phyloP scores from a whole-genome alignment of 345 rosid species.

The Brassica nigra region DNA sequence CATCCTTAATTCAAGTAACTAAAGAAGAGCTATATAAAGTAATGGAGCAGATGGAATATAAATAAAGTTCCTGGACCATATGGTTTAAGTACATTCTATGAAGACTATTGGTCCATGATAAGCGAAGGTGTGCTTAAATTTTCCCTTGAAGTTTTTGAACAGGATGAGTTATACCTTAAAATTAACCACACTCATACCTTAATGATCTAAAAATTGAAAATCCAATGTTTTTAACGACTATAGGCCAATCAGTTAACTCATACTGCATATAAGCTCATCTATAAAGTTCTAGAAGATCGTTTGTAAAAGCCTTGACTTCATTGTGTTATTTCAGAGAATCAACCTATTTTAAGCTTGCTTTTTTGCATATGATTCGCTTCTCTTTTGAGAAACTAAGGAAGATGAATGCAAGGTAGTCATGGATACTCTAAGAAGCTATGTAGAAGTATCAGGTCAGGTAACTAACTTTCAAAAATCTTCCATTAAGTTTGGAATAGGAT shows the following conservation, averaged over 20 bases:
- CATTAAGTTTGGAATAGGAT: background rate
- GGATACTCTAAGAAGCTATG: background rate
- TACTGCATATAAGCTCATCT: background rate
- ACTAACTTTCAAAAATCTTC: background rate
- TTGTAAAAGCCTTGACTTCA: background rate
- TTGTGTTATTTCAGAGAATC: background rate
- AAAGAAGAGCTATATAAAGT: background rate
- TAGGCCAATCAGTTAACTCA: background rate
- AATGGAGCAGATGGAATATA: background rate
- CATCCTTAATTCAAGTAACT: background rate
- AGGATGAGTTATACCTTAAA: background rate
- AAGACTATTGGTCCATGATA: background rate
- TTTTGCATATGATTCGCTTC: background rate
- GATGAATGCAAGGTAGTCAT: background rate
- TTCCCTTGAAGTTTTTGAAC: background rate
- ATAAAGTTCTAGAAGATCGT: background rate
- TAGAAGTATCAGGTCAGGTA: background rate
- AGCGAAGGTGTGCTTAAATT: background rate
- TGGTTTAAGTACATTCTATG: background rate
- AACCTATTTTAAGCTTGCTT: background rate
- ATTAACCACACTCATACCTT: background rate
- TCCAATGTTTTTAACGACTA: background rate
- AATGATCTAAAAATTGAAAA: background rate
- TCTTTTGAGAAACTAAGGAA: background rate
- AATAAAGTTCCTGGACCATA: background rate